These are phyloP conservation scores for Amauroascus verrucosus DNA, from an alignment of 2,329 filamentous ascomycete species.

Conservation along the genomic window DNA sequence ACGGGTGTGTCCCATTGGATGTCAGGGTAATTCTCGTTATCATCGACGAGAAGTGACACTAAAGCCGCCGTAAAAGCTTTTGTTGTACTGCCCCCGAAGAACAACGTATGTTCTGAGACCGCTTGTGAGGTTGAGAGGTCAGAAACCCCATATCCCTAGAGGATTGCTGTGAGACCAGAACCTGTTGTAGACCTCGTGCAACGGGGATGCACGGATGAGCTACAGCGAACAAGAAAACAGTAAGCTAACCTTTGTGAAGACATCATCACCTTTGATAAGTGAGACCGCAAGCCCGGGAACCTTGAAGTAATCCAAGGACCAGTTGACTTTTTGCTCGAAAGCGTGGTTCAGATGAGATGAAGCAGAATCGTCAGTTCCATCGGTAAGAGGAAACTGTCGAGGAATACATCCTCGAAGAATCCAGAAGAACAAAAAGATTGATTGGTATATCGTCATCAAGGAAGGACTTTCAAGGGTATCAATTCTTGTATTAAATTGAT, in stretches of 20 bases:
- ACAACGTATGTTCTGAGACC: slow-evolving; percentile 42
- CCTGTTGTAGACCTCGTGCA: neutral
- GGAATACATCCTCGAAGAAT: slow-evolving; percentile 6
- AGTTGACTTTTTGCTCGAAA: slow-evolving; percentile 11
- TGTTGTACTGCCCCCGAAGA: slow-evolving; percentile 45
- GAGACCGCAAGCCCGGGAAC: slow-evolving; percentile 10
- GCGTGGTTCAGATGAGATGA: neutral
- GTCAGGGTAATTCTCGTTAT: slow-evolving; percentile 20
- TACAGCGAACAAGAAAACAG: neutral
- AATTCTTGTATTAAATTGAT: neutral
- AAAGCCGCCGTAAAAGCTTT: slow-evolving; percentile 46
- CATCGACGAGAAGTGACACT: slow-evolving; percentile 35
- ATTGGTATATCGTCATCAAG: slow-evolving; percentile 9
- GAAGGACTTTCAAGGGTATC: neutral
- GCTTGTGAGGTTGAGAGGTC: slow-evolving; percentile 25
- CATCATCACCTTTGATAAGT: slow-evolving; percentile 6
- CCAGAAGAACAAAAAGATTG: slow-evolving; percentile 8
- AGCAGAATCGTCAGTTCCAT: neutral
- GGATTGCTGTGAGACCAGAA: neutral
- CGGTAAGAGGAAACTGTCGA: neutral
- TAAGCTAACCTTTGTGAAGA: slow-evolving; percentile 9
- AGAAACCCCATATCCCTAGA: slow-evolving; percentile 34
- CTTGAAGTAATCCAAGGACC: slow-evolving; percentile 9
- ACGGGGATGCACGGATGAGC: too few species aligned
- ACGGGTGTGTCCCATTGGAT: slow-evolving; percentile 18